Conservation (phyloP, 2,329 filamentous ascomycete species). For the Epichloe gansuensis region DNA sequence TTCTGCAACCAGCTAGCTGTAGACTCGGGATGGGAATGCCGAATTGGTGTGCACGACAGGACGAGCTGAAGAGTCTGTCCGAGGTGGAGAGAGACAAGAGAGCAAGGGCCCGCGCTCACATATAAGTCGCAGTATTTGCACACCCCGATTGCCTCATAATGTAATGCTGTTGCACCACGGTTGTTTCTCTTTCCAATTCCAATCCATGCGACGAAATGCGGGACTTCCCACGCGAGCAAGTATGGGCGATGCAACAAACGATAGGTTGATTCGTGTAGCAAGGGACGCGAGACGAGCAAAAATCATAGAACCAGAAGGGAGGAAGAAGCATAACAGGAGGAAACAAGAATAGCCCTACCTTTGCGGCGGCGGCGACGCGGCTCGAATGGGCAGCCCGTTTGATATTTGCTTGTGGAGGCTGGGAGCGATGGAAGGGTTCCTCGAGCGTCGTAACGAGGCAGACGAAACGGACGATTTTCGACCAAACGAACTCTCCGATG, state of each 20-base stretch:
- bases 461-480: conserved; percentile 7
- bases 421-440: conserved; percentile 2
- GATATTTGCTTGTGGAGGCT: not conserved
- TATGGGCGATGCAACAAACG: not conserved
- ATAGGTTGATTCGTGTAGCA: not conserved
- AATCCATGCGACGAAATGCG: not conserved
- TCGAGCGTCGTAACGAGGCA: conserved; percentile 2
- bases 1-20: not conserved
- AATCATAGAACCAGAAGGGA: not conserved
- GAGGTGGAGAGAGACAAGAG: not conserved
- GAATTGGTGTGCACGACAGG: conserved; percentile 4
- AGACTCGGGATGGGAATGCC: conserved; percentile 1
- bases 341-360: conserved; percentile 1
- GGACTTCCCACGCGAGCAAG: not conserved
- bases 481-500: conserved; percentile 6
- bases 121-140: not conserved
- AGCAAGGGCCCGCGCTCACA: not conserved
- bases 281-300: not conserved
- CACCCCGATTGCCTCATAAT: not conserved
- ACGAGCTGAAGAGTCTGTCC: not conserved
- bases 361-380: conserved; percentile 6
- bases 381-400: not conserved
- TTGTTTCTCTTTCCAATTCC: not conserved
- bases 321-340: not conserved
- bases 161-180: not conserved